Conservation (phyloP, 352 stramenopile species). For the Globisporangium canariense region DNA sequence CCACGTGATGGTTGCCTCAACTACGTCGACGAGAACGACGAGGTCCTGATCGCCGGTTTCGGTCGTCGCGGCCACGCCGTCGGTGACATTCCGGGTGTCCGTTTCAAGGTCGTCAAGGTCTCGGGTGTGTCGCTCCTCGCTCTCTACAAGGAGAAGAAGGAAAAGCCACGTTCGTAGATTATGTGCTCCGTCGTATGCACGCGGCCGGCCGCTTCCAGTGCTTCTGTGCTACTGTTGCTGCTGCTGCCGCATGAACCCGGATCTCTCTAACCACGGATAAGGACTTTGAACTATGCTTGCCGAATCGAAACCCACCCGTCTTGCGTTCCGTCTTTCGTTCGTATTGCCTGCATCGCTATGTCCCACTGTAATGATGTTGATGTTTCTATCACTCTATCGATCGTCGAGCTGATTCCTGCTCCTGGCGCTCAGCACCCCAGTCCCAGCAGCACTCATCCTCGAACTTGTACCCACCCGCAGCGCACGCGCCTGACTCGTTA, state of each 20-base stretch:
- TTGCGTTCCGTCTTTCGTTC: neutral
- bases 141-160: conserved; percentile 99
- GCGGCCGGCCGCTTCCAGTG: neutral
- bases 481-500: conserved; percentile 31
- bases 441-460: neutral
- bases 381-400: neutral
- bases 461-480: conserved; percentile 1
- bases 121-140: conserved; percentile 98
- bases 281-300: conserved; percentile 22
- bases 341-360: neutral
- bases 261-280: conserved; percentile 21
- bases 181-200: conserved; percentile 17
- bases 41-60: conserved; percentile 99
- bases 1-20: conserved; percentile 99
- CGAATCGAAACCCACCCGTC: conserved; percentile 6
- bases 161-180: conserved; percentile 98
- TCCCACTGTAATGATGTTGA: neutral
- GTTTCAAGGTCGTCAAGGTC: conserved; percentile 99
- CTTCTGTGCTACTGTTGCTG: neutral
- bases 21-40: conserved; percentile 99
- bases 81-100: conserved; percentile 99
- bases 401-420: conserved; percentile 16
- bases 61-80: conserved; percentile 99
- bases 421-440: neutral
- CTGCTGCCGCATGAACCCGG: conserved; percentile 5